phyloP scores from a whole-genome alignment of 805 yeast genomes.

The Blastobotrys parvus region DNA sequence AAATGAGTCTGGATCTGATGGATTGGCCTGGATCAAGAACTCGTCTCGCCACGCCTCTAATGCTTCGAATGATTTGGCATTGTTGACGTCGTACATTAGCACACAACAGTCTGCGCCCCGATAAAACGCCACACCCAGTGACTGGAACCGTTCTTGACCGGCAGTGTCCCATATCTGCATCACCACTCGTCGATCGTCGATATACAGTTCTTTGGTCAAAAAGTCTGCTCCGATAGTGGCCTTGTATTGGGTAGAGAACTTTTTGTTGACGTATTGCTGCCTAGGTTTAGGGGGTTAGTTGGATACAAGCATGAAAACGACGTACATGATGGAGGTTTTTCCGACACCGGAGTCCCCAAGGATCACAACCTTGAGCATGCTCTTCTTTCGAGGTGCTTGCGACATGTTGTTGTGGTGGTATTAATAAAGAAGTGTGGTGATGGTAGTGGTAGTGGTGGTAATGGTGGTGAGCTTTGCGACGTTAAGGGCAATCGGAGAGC shows the following conservation, averaged over 20 bases:
- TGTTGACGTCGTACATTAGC: slow-evolving; percentile 90
- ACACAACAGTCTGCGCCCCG: slow-evolving; percentile 98
- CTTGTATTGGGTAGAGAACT: slow-evolving; percentile 90
- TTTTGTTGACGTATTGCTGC: slow-evolving; percentile 91
- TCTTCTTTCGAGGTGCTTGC: slow-evolving; percentile 24
- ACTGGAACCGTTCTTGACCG: slow-evolving; percentile 96
- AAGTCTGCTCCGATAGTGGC: slow-evolving; percentile 98
- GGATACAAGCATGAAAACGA: background rate
- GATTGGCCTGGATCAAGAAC: slow-evolving; percentile 87
- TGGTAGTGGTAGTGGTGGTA: too few species aligned
- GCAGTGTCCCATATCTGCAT: slow-evolving; percentile 95
- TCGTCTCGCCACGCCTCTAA: slow-evolving; percentile 92
- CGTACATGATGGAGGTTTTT: slow-evolving; percentile 79
- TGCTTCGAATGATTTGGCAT: slow-evolving; percentile 85
- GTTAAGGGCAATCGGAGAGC: too few species aligned
- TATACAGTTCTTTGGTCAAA: slow-evolving; percentile 77
- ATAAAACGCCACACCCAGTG: slow-evolving; percentile 93
- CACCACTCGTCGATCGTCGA: slow-evolving; percentile 76
- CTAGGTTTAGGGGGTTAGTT: slow-evolving; percentile 4
- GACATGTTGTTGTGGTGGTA: too few species aligned
- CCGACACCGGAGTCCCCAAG: slow-evolving; percentile 98
- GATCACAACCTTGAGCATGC: slow-evolving; percentile 65
- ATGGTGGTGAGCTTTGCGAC: too few species aligned
- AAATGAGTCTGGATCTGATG: slow-evolving; percentile 86
- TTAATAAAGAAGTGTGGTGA: background rate